Base-by-base conservation (phyloP, 192 early-diverging fungal species). In the Glomus cerebriforme region DNA sequence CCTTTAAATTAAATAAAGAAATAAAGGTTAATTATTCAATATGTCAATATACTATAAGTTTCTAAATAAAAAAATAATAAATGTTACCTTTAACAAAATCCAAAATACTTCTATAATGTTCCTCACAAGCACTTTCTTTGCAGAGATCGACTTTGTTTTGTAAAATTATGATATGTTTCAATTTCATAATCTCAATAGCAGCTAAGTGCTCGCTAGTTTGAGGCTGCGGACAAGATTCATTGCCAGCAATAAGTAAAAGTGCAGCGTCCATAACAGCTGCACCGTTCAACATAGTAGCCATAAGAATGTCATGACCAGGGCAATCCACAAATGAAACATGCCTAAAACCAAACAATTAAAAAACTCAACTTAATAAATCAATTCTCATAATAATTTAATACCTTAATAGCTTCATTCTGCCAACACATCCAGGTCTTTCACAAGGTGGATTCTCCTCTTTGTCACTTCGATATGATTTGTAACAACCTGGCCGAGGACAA, bases 191-290 rank as follows among this genome's bases (percentile, higher is more conserved):
- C 84, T 98, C 96, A 79, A 99, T 97, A 63, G 98, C 98, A 43
- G 98, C 98, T 84, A 99, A 88, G 86, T 99, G 98, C 87, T 99
- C 98, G 27, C 92, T 93, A 34, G 98, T 99, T 88, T 99, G 98
- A 31, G 98, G 98, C 88, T 99, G 98, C 54, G 98, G 98, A 88
- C 98, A 98, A 15, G 93, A 91, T 88, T 98, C 98, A 86, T 99
- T 99, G 78, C 93, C 98, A 5, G 98, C 97, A 88, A 99, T 94
- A 80, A 99, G 88, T 60, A 99, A 90, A 79, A 99, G 85, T 7
- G 98, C 98, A 59, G 97, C 97, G 88, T 99, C 97, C 97, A 99
- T 99, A 74, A 99, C 96, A 34, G 97, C 97, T 45, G 95, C 95
- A 79, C 98, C 98, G 89, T 96, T 97, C 78, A 99, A 88, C 98